Percentiles rank a stretch among this genome's conserved stretches.
These are phyloP conservation scores for Xanthoceras sorbifolium DNA, from an alignment of 345 rosid species.

Conservation along the genomic window DNA sequence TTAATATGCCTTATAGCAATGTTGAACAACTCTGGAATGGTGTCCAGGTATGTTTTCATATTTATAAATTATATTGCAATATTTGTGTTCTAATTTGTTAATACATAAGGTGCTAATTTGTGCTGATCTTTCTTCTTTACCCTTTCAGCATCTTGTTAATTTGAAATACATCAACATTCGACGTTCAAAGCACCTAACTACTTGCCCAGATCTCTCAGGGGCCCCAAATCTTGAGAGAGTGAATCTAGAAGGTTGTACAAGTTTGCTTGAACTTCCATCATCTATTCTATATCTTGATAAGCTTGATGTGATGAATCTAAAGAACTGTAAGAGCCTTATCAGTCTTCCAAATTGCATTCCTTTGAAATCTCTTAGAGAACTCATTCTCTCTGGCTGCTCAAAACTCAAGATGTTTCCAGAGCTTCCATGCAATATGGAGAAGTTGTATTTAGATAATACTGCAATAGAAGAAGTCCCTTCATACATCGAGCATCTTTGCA, in stretches of 20 bases:
- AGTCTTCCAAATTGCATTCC: slow-evolving; percentile 15
- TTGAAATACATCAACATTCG: too few relatives aligned
- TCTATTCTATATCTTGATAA: slow-evolving; percentile 15
- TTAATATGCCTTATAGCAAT: too few relatives aligned
- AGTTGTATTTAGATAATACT: not conserved
- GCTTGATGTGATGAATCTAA: not conserved
- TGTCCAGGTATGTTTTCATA: too few relatives aligned
- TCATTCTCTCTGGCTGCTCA: slow-evolving; percentile 21
- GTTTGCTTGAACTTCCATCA: slow-evolving; percentile 9
- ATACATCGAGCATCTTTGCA: not conserved
- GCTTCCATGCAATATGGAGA: slow-evolving; percentile 8
- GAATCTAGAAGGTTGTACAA: slow-evolving; percentile 17
- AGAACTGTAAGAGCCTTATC: slow-evolving; percentile 7
- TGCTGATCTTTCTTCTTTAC: too few relatives aligned
- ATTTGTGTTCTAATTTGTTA: too few relatives aligned
- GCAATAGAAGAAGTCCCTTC: slow-evolving; percentile 8
- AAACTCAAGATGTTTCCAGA: slow-evolving; percentile 21
- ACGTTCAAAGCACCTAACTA: too few relatives aligned
- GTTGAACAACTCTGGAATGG: too few relatives aligned
- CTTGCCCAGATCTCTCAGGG: not conserved
- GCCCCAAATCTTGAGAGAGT: slow-evolving; percentile 15
- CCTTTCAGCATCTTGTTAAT: not conserved
- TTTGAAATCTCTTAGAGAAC: not conserved
- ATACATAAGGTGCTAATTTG: too few relatives aligned
- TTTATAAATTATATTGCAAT: too few relatives aligned